Evolutionary conservation across 179 eudicot species (phyloP).

Genomic region (Spinacia oleracea): DNA sequence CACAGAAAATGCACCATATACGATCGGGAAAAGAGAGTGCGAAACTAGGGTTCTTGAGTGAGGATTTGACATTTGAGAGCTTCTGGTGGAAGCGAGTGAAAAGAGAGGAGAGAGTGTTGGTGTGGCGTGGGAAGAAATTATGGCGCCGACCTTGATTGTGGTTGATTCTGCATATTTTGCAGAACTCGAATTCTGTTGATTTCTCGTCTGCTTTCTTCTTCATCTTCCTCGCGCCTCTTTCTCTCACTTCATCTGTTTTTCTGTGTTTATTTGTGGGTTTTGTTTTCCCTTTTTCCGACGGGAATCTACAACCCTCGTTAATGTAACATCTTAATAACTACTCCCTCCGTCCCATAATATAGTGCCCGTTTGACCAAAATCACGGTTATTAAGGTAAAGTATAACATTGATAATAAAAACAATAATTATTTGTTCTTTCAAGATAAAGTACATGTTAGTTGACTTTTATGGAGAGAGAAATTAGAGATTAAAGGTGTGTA

Average conservation of each 20-base stretch:
- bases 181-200: slow-evolving; percentile 46
- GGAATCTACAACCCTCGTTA: too few species aligned
- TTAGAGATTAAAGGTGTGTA: too few species aligned
- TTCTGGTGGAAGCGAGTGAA: slow-evolving; percentile 64
- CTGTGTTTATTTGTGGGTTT: background rate
- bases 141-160: slow-evolving; percentile 84
- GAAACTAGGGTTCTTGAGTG: slow-evolving; percentile 54
- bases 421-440: too few species aligned
- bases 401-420: too few species aligned
- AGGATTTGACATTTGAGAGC: slow-evolving; percentile 43
- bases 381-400: too few species aligned
- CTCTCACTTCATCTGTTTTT: background rate
- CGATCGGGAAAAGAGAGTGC: slow-evolving; percentile 37
- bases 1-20: slow-evolving; percentile 87
- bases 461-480: too few species aligned
- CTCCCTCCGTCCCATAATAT: too few species aligned
- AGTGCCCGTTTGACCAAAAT: too few species aligned
- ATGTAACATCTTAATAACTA: too few species aligned
- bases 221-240: slow-evolving; percentile 23
- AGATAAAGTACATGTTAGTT: too few species aligned
- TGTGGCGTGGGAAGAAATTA: slow-evolving; percentile 70
- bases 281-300: background rate
- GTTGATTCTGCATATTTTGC: slow-evolving; percentile 68
- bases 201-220: slow-evolving; percentile 19
- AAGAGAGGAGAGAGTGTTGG: slow-evolving; percentile 56